Evolutionary conservation across 306 rosid species (phyloP).

Genomic region (Begonia fuchsioides): DNA sequence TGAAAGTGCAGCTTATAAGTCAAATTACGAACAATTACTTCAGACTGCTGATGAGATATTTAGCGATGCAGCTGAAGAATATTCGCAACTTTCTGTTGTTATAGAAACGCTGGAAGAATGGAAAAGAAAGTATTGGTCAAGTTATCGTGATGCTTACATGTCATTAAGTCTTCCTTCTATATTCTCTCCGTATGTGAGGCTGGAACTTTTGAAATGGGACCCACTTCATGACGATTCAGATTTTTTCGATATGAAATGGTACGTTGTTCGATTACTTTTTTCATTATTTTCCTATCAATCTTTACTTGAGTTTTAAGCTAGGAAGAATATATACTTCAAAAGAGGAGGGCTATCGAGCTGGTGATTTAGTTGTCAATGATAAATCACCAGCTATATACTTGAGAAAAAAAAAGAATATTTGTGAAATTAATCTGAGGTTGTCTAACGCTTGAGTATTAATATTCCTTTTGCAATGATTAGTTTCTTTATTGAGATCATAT

Average conservation of each 20-base stretch:
- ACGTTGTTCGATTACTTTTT: constrained; percentile 10
- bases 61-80: constrained; percentile 85
- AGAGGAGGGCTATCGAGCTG: too few relatives aligned
- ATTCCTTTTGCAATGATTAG: too few relatives aligned
- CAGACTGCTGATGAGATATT: constrained; percentile 77
- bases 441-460: too few relatives aligned
- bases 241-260: constrained; percentile 85
- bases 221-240: constrained; percentile 74
- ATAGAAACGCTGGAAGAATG: constrained; percentile 81
- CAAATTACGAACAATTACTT: constrained; percentile 47
- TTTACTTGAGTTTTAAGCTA: too few relatives aligned
- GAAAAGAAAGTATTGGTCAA: constrained; percentile 54
- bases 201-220: constrained; percentile 95
- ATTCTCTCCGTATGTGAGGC: constrained; percentile 87
- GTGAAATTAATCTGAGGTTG: too few relatives aligned
- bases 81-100: constrained; percentile 58
- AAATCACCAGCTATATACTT: too few relatives aligned
- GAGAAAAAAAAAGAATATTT: too few relatives aligned
- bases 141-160: constrained; percentile 82
- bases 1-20: constrained; percentile 54
- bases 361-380: too few relatives aligned
- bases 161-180: constrained; percentile 68
- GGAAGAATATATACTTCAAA: too few relatives aligned
- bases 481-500: not conserved
- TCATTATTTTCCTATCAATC: not conserved